Evolutionary conservation across 768 basidiomycete genomes (phyloP).

Genomic region (Pisolithus microcarpus): DNA sequence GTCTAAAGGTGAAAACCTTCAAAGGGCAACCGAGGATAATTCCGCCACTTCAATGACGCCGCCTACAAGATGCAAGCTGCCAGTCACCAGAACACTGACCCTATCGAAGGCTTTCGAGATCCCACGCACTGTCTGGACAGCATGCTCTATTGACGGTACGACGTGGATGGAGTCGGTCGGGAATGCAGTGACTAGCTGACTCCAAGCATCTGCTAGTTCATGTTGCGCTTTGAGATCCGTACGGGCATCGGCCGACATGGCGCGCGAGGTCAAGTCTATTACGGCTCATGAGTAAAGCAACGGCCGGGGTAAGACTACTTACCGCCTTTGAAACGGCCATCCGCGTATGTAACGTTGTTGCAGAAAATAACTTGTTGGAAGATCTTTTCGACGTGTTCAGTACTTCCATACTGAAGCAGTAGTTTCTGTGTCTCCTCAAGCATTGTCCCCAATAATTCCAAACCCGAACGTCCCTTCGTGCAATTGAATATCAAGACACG

Average conservation of each 20-base stretch:
- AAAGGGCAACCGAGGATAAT: constrained; percentile 63
- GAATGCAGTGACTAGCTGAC: constrained; percentile 51
- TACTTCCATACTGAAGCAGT: constrained; percentile 33
- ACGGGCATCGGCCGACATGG: constrained; percentile 58
- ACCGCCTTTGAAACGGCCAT: constrained; percentile 91
- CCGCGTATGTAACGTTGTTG: constrained; percentile 89
- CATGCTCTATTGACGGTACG: constrained; percentile 83
- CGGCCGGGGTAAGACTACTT: constrained; percentile 14
- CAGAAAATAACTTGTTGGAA: constrained; percentile 92
- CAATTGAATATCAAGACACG: constrained; percentile 91
- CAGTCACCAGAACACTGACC: constrained; percentile 74
- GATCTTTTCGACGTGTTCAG: constrained; percentile 37
- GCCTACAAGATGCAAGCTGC: constrained; percentile 90
- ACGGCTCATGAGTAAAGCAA: constrained; percentile 2
- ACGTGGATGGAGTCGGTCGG: constrained; percentile 62
- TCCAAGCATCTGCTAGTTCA: constrained; percentile 72
- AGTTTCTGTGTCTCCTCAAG: constrained; percentile 43
- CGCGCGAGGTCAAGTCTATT: constrained; percentile 70
- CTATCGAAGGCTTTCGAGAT: constrained; percentile 25
- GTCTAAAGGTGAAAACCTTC: constrained; percentile 5
- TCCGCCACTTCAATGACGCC: constrained; percentile 90
- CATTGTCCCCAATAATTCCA: constrained; percentile 60
- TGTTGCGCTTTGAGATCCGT: constrained; percentile 50
- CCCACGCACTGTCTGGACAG: constrained; percentile 56
- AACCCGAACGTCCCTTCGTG: constrained; percentile 81